phyloP scores from a whole-genome alignment of 257 asterid genomes.

The Marsdenia floribunda region DNA sequence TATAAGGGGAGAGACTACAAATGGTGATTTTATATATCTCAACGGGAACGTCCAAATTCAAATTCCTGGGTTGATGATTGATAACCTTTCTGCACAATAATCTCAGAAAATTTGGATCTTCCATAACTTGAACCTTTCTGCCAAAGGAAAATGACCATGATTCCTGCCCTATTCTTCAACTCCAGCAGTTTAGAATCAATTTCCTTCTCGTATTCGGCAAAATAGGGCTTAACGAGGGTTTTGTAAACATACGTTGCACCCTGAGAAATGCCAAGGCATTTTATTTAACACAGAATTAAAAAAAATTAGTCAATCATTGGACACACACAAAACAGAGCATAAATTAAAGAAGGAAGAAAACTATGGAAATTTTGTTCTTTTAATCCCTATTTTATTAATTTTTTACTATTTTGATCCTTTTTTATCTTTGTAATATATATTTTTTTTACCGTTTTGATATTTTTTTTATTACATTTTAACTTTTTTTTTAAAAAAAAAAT shows the following conservation, averaged over 20 bases:
- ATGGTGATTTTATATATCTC: too few relatives aligned
- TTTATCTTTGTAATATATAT: too few relatives aligned
- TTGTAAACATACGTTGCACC: conserved; percentile 36
- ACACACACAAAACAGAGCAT: background rate
- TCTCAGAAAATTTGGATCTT: conserved; percentile 27
- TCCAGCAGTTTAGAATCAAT: conserved; percentile 39
- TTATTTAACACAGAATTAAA: background rate
- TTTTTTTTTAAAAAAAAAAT: too few relatives aligned
- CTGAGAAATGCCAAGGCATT: conserved; percentile 19
- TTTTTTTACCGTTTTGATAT: too few relatives aligned
- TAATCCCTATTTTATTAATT: too few relatives aligned
- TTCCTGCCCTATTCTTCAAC: conserved; percentile 23
- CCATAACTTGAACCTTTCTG: conserved; percentile 34
- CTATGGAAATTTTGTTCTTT: too few relatives aligned
- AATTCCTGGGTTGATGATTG: conserved; percentile 11
- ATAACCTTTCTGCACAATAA: conserved; percentile 27
- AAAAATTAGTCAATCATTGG: too few relatives aligned
- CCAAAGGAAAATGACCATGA: conserved; percentile 21
- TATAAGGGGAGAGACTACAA: too few relatives aligned
- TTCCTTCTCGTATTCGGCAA: conserved; percentile 37
- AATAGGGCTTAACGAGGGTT: conserved; percentile 33
- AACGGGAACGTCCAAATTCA: background rate
- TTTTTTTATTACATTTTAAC: too few relatives aligned
- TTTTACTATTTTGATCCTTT: too few relatives aligned
- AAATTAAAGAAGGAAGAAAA: background rate